These are phyloP conservation scores for Comarum palustre DNA, from an alignment of 306 rosid species.

Conservation along the genomic window DNA sequence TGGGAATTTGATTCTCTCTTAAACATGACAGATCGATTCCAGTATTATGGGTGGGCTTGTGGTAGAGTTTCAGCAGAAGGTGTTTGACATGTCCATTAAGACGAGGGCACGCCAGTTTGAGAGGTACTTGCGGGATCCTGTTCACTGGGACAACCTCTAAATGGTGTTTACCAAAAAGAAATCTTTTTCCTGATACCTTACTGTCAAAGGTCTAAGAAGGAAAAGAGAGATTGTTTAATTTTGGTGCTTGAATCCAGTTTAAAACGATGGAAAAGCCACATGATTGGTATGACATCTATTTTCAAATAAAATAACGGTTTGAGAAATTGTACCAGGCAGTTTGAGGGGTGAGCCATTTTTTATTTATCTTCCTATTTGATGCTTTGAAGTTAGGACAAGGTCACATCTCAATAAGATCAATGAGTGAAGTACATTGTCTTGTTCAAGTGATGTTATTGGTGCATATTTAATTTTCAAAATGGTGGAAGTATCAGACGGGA, in stretches of 20 bases:
- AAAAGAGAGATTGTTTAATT: constrained; percentile 25
- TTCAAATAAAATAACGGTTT: constrained; percentile 61
- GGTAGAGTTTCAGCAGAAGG: constrained; percentile 72
- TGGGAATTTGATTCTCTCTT: neutral
- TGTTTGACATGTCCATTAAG: constrained; percentile 86
- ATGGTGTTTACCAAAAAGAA: constrained; percentile 30
- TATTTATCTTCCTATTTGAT: constrained; percentile 17
- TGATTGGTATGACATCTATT: constrained; percentile 38
- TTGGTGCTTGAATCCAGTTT: constrained; percentile 31
- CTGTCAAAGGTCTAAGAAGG: constrained; percentile 23
- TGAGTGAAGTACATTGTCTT: neutral
- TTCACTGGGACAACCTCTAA: constrained; percentile 43
- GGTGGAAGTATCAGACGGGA: neutral
- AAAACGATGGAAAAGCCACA: constrained; percentile 33
- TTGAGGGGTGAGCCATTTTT: neutral
- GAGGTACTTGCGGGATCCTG: constrained; percentile 81
- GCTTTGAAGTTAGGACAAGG: constrained; percentile 11
- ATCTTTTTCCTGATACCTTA: constrained; percentile 20
- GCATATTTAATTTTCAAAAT: neutral
- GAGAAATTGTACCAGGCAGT: constrained; percentile 22
- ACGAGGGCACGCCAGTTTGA: constrained; percentile 88
- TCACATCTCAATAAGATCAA: neutral
- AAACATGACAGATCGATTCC: constrained; percentile 66
- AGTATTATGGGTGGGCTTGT: constrained; percentile 85
- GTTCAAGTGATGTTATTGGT: neutral